Percentiles rank a stretch among this genome's conserved stretches.
These are phyloP conservation scores for Rickenella mellea DNA, from an alignment of 768 basidiomycete species.

Conservation along the genomic window DNA sequence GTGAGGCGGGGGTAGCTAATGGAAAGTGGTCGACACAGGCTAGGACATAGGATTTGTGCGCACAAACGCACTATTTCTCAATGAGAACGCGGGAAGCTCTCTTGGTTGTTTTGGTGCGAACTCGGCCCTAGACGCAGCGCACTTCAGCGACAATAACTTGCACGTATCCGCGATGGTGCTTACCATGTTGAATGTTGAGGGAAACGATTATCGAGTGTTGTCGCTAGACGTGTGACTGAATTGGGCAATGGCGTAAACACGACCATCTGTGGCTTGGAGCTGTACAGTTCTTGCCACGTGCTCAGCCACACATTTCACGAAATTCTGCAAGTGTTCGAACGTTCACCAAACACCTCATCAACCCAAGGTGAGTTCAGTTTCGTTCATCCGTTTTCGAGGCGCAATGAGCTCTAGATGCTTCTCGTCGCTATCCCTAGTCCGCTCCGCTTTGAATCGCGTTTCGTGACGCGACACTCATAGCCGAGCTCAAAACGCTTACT, in stretches of 20 bases:
- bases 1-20: constrained; percentile 94
- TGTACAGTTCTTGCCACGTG: background rate
- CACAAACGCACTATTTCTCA: constrained; percentile 85
- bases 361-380: no score
- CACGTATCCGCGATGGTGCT: background rate
- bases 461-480: constrained; percentile 75
- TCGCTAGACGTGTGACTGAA: background rate
- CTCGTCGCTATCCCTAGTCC: background rate
- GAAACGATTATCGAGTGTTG: background rate
- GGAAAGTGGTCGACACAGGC: background rate
- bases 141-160: background rate
- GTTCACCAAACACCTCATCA: no score
- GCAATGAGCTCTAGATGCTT: background rate
- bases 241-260: background rate
- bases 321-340: background rate
- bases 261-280: background rate
- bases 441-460: constrained; percentile 61
- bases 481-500: constrained; percentile 40
- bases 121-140: constrained; percentile 69
- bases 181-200: background rate
- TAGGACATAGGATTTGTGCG: background rate
- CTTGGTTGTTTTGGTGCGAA: constrained; percentile 99
- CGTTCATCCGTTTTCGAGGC: no score
- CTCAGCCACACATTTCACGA: background rate
- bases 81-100: constrained; percentile 98